phyloP scores from a whole-genome alignment of 352 stramenopile species.

The Peronospora farinosa region DNA sequence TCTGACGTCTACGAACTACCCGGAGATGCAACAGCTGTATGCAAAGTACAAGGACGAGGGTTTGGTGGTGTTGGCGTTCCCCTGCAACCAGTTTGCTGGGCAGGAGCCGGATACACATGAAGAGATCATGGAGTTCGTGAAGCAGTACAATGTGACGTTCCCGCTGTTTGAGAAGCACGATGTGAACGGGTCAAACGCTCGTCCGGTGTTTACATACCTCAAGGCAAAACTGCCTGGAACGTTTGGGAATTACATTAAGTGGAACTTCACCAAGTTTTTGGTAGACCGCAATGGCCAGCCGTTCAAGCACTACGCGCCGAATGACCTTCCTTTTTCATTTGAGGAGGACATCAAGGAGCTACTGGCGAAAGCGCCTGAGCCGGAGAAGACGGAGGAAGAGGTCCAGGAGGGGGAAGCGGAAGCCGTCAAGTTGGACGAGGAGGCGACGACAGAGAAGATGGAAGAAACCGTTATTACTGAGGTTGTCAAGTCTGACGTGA shows the following conservation, averaged over 20 bases:
- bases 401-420: background rate
- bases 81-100: constrained; percentile 82
- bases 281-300: constrained; percentile 83
- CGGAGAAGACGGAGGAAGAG: constrained; percentile 7
- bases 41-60: constrained; percentile 64
- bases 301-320: constrained; percentile 65
- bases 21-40: constrained; percentile 66
- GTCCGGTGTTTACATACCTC: constrained; percentile 81
- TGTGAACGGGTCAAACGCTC: constrained; percentile 77
- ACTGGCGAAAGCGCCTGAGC: constrained; percentile 26
- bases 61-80: constrained; percentile 73
- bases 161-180: constrained; percentile 75
- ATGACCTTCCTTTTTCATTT: constrained; percentile 60
- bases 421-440: background rate
- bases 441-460: constrained; percentile 25
- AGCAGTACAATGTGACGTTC: constrained; percentile 44
- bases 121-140: constrained; percentile 61
- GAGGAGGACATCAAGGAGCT: constrained; percentile 71
- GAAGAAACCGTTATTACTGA: constrained; percentile 15
- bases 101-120: constrained; percentile 62
- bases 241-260: constrained; percentile 78
- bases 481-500: constrained; percentile 22
- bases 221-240: constrained; percentile 66
- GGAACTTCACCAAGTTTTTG: constrained; percentile 90
- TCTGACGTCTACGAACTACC: constrained; percentile 81